A percentile compares a stretch with the other conserved stretches of the same genome.
phyloP scores from a whole-genome alignment of 2,329 filamentous ascomycete species.

The Fusarium xylarioides region DNA sequence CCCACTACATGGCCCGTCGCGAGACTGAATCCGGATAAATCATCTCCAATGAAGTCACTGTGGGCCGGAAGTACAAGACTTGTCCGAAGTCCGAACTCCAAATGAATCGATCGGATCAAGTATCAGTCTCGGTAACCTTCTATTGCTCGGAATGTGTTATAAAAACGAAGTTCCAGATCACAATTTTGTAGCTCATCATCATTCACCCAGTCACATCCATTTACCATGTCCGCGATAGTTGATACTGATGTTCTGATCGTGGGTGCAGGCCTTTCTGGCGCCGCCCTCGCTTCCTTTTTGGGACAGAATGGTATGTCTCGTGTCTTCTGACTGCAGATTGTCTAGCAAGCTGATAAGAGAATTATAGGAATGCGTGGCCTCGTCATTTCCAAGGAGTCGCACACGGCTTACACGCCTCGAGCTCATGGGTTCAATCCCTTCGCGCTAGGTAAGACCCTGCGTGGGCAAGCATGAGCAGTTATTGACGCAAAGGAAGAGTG shows the following conservation, averaged over 20 bases:
- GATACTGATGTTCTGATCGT: background rate
- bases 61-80: background rate
- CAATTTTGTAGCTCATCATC: fast-evolving
- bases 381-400: fast-evolving
- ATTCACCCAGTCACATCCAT: fast-evolving
- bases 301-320: background rate
- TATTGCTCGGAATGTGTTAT: background rate
- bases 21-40: background rate
- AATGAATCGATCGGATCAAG: fast-evolving
- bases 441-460: fast-evolving
- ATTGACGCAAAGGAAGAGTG: background rate
- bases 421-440: background rate
- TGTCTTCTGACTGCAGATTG: no score
- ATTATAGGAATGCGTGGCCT: background rate
- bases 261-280: background rate
- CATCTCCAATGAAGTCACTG: background rate
- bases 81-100: background rate
- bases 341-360: fast-evolving
- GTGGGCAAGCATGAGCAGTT: fast-evolving
- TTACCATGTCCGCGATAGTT: background rate
- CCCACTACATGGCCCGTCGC: fast-evolving
- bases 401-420: background rate
- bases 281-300: background rate
- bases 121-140: background rate
- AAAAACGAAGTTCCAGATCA: fast-evolving